phyloP scores from a whole-genome alignment of 108 stramenopile species.

The Bacterosira constricta region DNA sequence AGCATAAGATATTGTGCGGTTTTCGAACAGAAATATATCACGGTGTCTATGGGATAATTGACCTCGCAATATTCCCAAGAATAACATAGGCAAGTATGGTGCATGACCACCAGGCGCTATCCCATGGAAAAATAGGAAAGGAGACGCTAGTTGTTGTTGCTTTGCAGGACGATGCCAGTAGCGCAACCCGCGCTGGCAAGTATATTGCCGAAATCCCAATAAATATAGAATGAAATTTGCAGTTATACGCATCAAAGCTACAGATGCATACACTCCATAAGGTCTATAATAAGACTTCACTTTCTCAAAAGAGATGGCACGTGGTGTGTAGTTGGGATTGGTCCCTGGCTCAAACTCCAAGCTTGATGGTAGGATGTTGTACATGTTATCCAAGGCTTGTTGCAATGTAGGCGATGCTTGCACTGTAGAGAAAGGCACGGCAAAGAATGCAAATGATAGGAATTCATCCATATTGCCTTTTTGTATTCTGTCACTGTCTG shows the following conservation, averaged over 20 bases:
- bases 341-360: conserved; percentile 53
- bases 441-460: conserved; percentile 86
- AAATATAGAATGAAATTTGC: conserved; percentile 38
- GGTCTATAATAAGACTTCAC: conserved; percentile 74
- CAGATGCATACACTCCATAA: conserved; percentile 59
- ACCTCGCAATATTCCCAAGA: conserved; percentile 40
- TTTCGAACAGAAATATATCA: conserved; percentile 77
- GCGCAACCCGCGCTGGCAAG: conserved; percentile 43
- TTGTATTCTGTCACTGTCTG: conserved; percentile 14
- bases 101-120: conserved; percentile 80
- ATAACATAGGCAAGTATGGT: conserved; percentile 72
- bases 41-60: conserved; percentile 32
- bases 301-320: conserved; percentile 68
- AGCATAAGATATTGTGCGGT: conserved; percentile 60
- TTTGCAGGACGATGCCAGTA: conserved; percentile 69
- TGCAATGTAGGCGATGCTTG: conserved; percentile 27
- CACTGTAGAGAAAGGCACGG: conserved; percentile 33
- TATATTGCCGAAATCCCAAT: conserved; percentile 61
- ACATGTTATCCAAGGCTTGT: conserved; percentile 52
- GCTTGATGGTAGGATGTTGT: conserved; percentile 31
- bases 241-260: conserved; percentile 39
- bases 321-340: conserved; percentile 29
- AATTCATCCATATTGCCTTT: conserved; percentile 69
- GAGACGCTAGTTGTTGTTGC: conserved; percentile 20
- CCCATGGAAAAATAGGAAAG: conserved; percentile 89